These are phyloP conservation scores for Macrolepiota albuminosa DNA, from an alignment of 768 basidiomycete species.

Conservation along the genomic window DNA sequence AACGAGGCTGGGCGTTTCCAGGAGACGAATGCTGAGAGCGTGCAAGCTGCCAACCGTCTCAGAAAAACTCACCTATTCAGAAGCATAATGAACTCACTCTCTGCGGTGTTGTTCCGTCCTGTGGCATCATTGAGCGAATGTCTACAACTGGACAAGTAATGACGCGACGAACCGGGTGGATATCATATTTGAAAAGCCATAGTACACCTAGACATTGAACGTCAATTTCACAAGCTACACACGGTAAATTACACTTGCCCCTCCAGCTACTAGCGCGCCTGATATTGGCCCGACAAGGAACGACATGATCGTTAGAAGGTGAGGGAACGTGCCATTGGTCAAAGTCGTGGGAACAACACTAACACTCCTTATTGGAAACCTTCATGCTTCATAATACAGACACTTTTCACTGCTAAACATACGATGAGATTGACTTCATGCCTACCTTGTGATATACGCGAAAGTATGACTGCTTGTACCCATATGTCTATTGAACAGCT, in stretches of 20 bases:
- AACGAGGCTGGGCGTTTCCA: constrained; percentile 40
- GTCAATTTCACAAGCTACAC: not conserved
- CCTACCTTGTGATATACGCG: not conserved
- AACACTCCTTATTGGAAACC: too few species aligned
- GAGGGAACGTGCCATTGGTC: not conserved
- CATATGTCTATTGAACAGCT: not conserved
- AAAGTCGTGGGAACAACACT: constrained; percentile 5
- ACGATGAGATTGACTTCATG: not conserved
- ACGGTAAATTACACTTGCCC: constrained; percentile 34
- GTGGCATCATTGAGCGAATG: constrained; percentile 3
- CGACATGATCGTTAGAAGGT: constrained; percentile 37
- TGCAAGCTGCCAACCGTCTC: constrained; percentile 34
- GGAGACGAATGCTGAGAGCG: constrained; percentile 44
- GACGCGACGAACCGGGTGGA: constrained; percentile 41
- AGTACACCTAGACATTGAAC: constrained; percentile 48
- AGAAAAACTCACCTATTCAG: not conserved
- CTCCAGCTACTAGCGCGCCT: constrained; percentile 63
- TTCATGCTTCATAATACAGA: too few species aligned
- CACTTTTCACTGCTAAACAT: not conserved
- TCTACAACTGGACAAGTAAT: not conserved
- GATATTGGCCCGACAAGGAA: constrained; percentile 63
- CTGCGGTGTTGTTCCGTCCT: constrained; percentile 52
- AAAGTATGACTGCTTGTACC: too few species aligned
- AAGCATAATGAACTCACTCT: constrained; percentile 40
- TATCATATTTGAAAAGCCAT: constrained; percentile 66